Evolutionary conservation across 768 basidiomycete genomes (phyloP), one percentile per base, ranked within the genome.

Genomic region (Exsudoporus frostii): DNA sequence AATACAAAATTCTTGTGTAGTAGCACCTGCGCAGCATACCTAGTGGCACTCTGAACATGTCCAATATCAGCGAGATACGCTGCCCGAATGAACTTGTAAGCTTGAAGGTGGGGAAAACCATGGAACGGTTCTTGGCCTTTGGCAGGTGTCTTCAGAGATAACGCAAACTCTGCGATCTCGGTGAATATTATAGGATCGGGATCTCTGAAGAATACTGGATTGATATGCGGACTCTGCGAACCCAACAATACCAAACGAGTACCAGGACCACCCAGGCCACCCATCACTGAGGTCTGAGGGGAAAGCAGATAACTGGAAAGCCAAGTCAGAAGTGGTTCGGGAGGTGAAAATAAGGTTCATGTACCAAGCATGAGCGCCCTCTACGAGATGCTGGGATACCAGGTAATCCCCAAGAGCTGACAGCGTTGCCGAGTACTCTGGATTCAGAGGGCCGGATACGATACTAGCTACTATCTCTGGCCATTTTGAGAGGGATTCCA

Each of bases 351-450:
- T 15, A 6, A 43, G 30, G 25, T 49, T 45, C 20, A 11, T 73
- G 57, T 63, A 98, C 96, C 97, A 99, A 53, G 77, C 83, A 75
- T 98, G 95, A 22, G 93, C 92, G 17, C 94, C 93, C 60, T 94
- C 88, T 9, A 82, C 71, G 73, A 90, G 84, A 32, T 87, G 79
- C 59, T 86, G 84, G 5, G 81, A 74, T 14, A 74, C 66, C n/a
- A 99, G 76, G 58, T 82, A 84, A 65, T 96, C 92, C 36, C 94
- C 96, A 1, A 99, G 78, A 14, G 88, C 80, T 27, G 91, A 89
- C 50, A 98, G 65, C 15, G 90, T 84, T 13, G 85, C 79, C 0
- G 87, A 85, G 43, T 83, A 79, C 51, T 94, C 90, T 0, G 81
- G 69, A 48, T 74, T 79, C 59, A 82, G 68, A n/a, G 84, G 82